Evolutionary conservation across 163 green algal species (phyloP).

Genomic region (Smithsoniella earleae): DNA sequence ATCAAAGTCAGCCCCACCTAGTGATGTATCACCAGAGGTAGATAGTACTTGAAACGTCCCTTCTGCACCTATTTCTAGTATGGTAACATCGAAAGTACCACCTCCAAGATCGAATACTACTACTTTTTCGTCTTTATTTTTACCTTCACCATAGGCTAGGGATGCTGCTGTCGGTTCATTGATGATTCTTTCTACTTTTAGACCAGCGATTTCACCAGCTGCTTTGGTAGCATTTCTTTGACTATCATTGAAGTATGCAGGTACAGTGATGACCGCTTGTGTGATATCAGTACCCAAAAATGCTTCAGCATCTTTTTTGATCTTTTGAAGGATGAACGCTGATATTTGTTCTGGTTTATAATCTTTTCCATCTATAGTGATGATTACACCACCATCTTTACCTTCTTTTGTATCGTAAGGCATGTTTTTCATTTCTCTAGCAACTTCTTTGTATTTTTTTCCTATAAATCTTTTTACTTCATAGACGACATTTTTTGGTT

Average conservation of each 20-base stretch:
- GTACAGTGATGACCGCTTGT: conserved; percentile 78
- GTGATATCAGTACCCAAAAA: conserved; percentile 61
- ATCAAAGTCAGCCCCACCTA: conserved; percentile 75
- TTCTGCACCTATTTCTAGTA: conserved; percentile 79
- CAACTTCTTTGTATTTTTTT: too few relatives aligned
- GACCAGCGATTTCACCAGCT: conserved; percentile 65
- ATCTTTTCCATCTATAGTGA: too few relatives aligned
- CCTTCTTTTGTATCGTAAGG: too few relatives aligned
- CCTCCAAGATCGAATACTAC: conserved; percentile 86
- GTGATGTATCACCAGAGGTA: conserved; percentile 79
- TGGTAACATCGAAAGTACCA: conserved; percentile 82
- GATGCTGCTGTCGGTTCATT: conserved; percentile 85
- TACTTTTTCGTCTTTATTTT: conserved; percentile 76
- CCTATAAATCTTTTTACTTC: too few relatives aligned
- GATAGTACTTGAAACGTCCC: conserved; percentile 86
- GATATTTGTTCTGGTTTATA: conserved; percentile 60
- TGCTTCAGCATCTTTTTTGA: conserved; percentile 48
- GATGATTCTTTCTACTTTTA: conserved; percentile 83
- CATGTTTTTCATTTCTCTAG: too few relatives aligned
- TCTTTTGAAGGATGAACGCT: conserved; percentile 63
- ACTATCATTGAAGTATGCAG: conserved; percentile 86
- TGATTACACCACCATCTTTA: too few relatives aligned
- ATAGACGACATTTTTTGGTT: too few relatives aligned
- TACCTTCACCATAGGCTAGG: conserved; percentile 83
- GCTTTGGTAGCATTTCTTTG: conserved; percentile 73